These are phyloP conservation scores for Neonothopanus nambi DNA, from an alignment of 1,284 basidiomycete species.

Conservation along the genomic window DNA sequence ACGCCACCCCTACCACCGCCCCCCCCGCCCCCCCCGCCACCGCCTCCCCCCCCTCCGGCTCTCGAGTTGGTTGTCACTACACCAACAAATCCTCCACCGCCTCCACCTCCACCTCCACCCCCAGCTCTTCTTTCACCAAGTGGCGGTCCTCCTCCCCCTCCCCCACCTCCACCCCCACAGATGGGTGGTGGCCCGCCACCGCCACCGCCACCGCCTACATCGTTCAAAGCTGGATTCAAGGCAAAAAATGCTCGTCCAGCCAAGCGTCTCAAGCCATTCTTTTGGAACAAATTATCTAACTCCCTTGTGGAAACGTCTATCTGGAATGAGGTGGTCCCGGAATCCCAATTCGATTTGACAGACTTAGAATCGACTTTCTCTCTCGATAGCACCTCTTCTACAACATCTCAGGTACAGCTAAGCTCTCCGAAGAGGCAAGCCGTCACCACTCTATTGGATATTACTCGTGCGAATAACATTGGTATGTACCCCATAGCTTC, in stretches of 20 bases:
- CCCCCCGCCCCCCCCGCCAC: conserved; percentile 10
- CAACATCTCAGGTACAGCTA: conserved; percentile 41
- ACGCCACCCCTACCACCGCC: conserved; percentile 9
- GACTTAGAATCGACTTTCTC: conserved; percentile 79
- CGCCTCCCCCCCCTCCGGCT: conserved; percentile 1
- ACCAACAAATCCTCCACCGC: conserved; percentile 23
- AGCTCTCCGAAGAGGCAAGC: conserved; percentile 55
- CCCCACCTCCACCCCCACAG: conserved; percentile 24
- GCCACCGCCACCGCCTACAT: conserved; percentile 37
- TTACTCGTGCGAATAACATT: conserved; percentile 83
- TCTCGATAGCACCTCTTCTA: conserved; percentile 50
- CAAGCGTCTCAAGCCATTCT: conserved; percentile 82
- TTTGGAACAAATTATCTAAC: conserved; percentile 80
- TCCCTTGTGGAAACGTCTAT: conserved; percentile 54
- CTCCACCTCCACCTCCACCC: conserved; percentile 26
- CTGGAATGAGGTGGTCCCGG: conserved; percentile 62
- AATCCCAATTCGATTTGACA: conserved; percentile 54
- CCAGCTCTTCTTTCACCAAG: not conserved
- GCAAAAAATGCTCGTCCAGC: conserved; percentile 37
- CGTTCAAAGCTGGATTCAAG: conserved; percentile 34
- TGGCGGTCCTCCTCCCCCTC: conserved; percentile 10
- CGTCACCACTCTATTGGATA: conserved; percentile 74
- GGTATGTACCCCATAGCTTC: conserved; percentile 42
- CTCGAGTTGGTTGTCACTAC: conserved; percentile 13
- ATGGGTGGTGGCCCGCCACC: conserved; percentile 18